phyloP scores from a whole-genome alignment of 1,284 basidiomycete genomes.

The Leccinum fallax region DNA sequence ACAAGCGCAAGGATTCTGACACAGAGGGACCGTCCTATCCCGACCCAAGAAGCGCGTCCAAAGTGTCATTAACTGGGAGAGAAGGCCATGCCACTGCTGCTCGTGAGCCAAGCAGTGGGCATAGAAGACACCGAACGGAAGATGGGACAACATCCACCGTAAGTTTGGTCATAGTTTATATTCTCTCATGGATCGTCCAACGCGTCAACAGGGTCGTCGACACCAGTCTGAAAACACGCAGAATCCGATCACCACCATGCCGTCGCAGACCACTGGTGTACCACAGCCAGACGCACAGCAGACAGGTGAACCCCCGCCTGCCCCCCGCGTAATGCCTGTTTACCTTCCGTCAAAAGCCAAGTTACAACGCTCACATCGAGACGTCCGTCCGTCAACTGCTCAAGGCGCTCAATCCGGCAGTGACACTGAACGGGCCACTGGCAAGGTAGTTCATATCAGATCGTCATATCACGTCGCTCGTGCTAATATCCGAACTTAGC shows the following conservation, averaged over 20 bases:
- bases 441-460: conserved; percentile 30
- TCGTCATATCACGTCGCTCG: conserved; percentile 9
- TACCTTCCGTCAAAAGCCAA: conserved; percentile 40
- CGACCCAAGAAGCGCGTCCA: conserved; percentile 34
- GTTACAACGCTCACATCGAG: conserved; percentile 34
- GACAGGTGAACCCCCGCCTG: conserved; percentile 38
- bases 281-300: conserved; percentile 28
- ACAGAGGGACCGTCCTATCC: conserved; percentile 27
- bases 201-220: conserved; percentile 31
- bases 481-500: conserved; percentile 28
- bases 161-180: conserved; percentile 23
- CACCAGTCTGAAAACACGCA: conserved; percentile 34
- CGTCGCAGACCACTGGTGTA: conserved; percentile 18
- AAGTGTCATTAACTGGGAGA: conserved; percentile 32
- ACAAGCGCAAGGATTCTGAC: conserved; percentile 38
- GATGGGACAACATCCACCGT: conserved; percentile 33
- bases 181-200: conserved; percentile 10
- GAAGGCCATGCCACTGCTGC: conserved; percentile 26
- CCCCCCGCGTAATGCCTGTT: conserved; percentile 40
- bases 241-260: conserved; percentile 28
- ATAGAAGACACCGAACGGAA: conserved; percentile 37
- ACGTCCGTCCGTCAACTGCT: conserved; percentile 25
- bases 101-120: conserved; percentile 30
- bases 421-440: conserved; percentile 29
- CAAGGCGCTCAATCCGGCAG: conserved; percentile 39